A percentile compares a stretch with the other conserved stretches of the same genome.
Conservation (phyloP, 306 rosid species). For the Canavalia gladiata region DNA sequence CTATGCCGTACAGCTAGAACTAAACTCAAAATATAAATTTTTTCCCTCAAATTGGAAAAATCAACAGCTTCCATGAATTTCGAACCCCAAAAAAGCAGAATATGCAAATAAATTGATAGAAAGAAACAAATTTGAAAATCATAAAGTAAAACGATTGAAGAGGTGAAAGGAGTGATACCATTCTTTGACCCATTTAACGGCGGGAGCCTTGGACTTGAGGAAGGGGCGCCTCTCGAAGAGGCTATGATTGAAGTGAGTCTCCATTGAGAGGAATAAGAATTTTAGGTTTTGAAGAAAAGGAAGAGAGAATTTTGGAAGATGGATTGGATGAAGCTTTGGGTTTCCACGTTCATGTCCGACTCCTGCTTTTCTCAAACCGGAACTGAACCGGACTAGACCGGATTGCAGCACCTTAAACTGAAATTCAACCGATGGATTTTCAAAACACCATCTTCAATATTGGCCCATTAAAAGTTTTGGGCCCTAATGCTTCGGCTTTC, state of each 20-base stretch:
- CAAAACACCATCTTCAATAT: no score
- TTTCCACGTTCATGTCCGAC: slow-evolving; percentile 38
- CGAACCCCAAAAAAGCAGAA: slow-evolving; percentile 10
- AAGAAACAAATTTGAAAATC: not conserved
- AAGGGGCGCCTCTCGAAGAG: slow-evolving; percentile 76
- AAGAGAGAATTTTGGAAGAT: not conserved
- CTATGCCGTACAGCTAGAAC: not conserved
- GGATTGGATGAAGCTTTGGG: not conserved
- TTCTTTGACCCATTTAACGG: slow-evolving; percentile 83
- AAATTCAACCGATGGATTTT: no score
- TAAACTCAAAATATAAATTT: not conserved
- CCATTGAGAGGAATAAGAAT: slow-evolving; percentile 54
- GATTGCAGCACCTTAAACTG: no score
- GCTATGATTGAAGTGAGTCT: slow-evolving; percentile 72
- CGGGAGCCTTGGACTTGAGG: slow-evolving; percentile 74
- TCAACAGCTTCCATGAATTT: not conserved
- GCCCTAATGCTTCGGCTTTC: no score
- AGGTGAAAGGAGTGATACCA: slow-evolving; percentile 55
- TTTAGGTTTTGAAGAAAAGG: slow-evolving; percentile 26
- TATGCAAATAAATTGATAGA: not conserved
- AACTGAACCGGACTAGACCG: slow-evolving; percentile 25
- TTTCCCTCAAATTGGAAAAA: not conserved
- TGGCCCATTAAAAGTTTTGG: no score
- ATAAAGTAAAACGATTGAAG: not conserved
- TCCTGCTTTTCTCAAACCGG: not conserved